Evolutionary conservation across 1,284 basidiomycete species (phyloP).

Genomic region (Cryptococcus sp.): DNA sequence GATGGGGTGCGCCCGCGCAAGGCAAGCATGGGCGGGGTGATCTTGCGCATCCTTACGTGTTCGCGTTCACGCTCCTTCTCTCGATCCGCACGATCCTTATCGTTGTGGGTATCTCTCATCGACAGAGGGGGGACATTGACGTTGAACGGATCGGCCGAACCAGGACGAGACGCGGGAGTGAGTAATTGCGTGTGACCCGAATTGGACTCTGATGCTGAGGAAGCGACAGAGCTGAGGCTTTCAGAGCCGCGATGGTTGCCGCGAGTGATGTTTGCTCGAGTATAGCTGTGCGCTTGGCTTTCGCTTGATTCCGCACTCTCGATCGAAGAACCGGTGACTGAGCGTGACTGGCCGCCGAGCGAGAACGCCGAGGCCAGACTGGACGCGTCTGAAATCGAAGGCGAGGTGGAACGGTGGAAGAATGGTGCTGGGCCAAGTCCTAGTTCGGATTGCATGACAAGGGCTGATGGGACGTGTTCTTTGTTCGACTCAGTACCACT

Average conservation of each 20-base stretch:
- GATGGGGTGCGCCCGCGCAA: slow-evolving; percentile 14
- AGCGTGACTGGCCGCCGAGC: not conserved
- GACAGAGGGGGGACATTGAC: slow-evolving; percentile 10
- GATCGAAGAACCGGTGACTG: slow-evolving; percentile 1
- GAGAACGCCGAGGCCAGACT: not conserved
- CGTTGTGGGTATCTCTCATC: slow-evolving; percentile 1
- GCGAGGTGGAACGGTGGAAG: not conserved
- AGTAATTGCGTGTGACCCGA: slow-evolving; percentile 43
- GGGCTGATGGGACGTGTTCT: not conserved
- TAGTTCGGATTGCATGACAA: not conserved
- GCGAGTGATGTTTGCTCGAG: slow-evolving; percentile 10
- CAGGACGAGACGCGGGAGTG: slow-evolving; percentile 45
- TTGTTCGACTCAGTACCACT: not conserved
- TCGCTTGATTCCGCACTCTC: slow-evolving; percentile 16
- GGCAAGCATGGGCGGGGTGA: slow-evolving; percentile 10
- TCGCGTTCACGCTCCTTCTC: not conserved
- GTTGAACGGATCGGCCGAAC: slow-evolving; percentile 40
- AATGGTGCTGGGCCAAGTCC: not conserved
- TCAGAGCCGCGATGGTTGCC: slow-evolving; percentile 24
- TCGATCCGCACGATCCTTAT: slow-evolving; percentile 6
- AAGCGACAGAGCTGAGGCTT: slow-evolving; percentile 35
- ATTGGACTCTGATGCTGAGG: slow-evolving; percentile 37
- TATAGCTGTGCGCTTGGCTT: slow-evolving; percentile 11
- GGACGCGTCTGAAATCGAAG: not conserved
- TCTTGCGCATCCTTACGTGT: slow-evolving; percentile 2